phyloP scores from a whole-genome alignment of 441 rosid genomes.

The Bocquillonia castaneifolia region DNA sequence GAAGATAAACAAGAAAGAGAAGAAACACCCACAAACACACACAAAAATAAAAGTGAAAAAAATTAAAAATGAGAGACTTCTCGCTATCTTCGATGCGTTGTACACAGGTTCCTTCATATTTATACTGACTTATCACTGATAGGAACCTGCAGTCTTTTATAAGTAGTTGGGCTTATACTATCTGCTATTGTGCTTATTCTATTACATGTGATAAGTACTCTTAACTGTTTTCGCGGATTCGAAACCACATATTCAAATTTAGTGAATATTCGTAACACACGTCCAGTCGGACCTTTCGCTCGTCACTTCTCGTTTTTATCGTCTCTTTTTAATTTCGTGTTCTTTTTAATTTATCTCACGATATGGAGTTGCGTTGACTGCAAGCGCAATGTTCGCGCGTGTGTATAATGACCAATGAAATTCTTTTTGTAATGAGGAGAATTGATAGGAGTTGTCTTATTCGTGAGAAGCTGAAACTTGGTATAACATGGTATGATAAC shows the following conservation, averaged over 20 bases:
- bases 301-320: neutral
- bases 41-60: neutral
- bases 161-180: fast-evolving
- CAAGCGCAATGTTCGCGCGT: neutral
- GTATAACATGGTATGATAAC: too few species aligned
- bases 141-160: fast-evolving
- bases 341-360: neutral
- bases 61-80: slow-evolving; percentile 35
- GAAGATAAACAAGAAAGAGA: slow-evolving; percentile 33
- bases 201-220: slow-evolving; percentile 24
- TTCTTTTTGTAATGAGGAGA: neutral
- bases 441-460: neutral
- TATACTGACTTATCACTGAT: slow-evolving; percentile 53
- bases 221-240: slow-evolving; percentile 52
- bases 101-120: slow-evolving; percentile 41
- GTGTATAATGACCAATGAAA: neutral
- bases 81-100: slow-evolving; percentile 88
- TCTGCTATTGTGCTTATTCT: slow-evolving; percentile 1
- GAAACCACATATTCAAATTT: slow-evolving; percentile 72
- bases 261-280: slow-evolving; percentile 73
- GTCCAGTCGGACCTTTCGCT: slow-evolving; percentile 71
- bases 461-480: slow-evolving; percentile 1
- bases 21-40: too few species aligned
- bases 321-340: neutral
- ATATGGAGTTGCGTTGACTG: neutral